These are phyloP conservation scores for Suhomyces sp. DNA, from an alignment of 805 yeast genomes.

Conservation along the genomic window DNA sequence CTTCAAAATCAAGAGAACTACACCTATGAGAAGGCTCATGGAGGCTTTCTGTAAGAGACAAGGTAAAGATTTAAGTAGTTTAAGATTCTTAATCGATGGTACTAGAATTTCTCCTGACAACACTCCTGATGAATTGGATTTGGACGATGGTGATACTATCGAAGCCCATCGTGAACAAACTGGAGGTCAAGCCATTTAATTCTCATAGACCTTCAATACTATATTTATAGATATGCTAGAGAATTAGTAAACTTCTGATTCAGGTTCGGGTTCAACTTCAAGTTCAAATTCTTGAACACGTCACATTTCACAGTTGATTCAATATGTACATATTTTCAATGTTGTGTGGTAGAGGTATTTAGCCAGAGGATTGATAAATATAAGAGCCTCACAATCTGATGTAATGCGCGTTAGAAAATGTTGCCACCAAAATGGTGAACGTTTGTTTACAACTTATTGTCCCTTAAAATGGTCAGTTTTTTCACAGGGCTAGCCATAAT, in stretches of 20 bases:
- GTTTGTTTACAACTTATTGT: neutral
- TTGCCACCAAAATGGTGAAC: neutral
- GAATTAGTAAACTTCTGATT: neutral
- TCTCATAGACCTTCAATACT: neutral
- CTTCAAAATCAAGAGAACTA: slow-evolving; percentile 90
- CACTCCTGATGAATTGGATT: slow-evolving; percentile 89
- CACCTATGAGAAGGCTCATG: slow-evolving; percentile 91
- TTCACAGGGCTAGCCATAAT: neutral
- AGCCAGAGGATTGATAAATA: neutral
- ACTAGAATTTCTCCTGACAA: slow-evolving; percentile 82
- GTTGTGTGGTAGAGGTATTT: neutral
- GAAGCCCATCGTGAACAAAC: slow-evolving; percentile 97
- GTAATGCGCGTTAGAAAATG: neutral
- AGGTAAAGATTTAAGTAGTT: slow-evolving; percentile 77
- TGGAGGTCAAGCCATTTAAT: slow-evolving; percentile 44
- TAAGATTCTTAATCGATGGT: slow-evolving; percentile 92
- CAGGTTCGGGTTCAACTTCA: neutral
- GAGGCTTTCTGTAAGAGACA: slow-evolving; percentile 98
- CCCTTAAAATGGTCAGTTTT: neutral
- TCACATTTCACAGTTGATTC: neutral
- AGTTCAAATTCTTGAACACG: neutral
- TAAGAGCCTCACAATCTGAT: neutral
- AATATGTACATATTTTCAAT: neutral
- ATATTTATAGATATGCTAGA: neutral
- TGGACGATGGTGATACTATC: slow-evolving; percentile 93